Base-by-base conservation (phyloP, 2,329 filamentous ascomycete genomes). In the Curvularia sp. region DNA sequence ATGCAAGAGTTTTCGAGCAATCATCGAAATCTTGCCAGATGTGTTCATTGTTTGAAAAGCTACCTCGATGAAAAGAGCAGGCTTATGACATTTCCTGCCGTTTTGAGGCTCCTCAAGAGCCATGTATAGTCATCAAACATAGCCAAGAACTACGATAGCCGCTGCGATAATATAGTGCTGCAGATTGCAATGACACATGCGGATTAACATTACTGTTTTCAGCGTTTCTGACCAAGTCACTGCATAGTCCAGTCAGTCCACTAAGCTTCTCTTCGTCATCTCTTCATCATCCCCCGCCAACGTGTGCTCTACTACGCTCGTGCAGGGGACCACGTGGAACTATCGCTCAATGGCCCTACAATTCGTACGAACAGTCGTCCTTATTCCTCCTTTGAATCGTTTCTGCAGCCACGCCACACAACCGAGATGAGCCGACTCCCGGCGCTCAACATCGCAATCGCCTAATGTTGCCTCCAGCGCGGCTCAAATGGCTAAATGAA, bases 381-480 rank as follows among this genome's bases (percentile, higher is more conserved):
- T 18, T 15, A n/a, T n/a, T 18, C 39, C 4, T 19, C 27, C 42
- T 30, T 28, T 49, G 47, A 34, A 49, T 41, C n/a, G 10, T 36
- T 10, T 41, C 21, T 45, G 39, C 27, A 27, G 12, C 27, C 42
- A 38, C 19, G 9, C 19, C 38, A 5, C 41, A 4, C 36, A 41
- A n/a, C 30, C 8, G 36, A 43, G 18, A 39, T 46, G 41, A 27
- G 27, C 50, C 53, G 50, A 41, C 4, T 48, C 50, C 53, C 49
- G 32, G 54, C 55, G 52, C 46, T 34, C 27, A 39, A 47, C 36
- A 48, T 15, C 10, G 23, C 19, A 53, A 28, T 64, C 59, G 61
- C 56, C 53, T 62, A 55, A 12, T 36, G 54, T 55, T 62, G 47
- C 61, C 56, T 25, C 23, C n/a, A 30, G 39, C 25, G 46, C 53